Evolutionary conservation across 768 basidiomycete species (phyloP).

Genomic region (Rossbeevera mucosa): DNA sequence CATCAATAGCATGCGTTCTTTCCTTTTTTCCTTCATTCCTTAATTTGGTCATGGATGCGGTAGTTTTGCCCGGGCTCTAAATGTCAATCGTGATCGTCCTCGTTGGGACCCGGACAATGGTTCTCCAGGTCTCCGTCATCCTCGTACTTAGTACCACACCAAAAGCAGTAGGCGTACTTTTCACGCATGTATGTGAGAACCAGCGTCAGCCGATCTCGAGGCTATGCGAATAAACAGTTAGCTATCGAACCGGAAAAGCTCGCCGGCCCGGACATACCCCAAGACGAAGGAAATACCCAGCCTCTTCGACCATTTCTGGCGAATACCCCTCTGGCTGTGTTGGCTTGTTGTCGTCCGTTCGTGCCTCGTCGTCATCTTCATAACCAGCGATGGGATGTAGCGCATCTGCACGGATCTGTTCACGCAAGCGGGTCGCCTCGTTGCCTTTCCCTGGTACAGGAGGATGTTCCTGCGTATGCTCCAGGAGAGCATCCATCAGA

Average conservation of each 20-base stretch:
- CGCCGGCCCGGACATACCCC: conserved; percentile 39
- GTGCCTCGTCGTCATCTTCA: conserved; percentile 33
- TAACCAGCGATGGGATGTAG: conserved; percentile 43
- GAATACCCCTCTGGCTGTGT: conserved; percentile 37
- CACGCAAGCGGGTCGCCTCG: conserved; percentile 49
- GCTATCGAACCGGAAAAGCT: conserved; percentile 4
- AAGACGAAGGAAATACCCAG: conserved; percentile 60
- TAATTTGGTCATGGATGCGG: background rate
- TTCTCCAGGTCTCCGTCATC: conserved; percentile 52
- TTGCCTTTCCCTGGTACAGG: conserved; percentile 10
- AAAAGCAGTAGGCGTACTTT: conserved; percentile 76
- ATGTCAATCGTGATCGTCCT: conserved; percentile 75
- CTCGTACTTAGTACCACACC: conserved; percentile 79
- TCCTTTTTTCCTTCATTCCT: background rate
- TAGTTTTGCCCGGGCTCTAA: background rate
- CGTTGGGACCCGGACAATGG: conserved; percentile 70
- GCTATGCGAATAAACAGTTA: conserved; percentile 40
- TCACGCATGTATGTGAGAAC: conserved; percentile 72
- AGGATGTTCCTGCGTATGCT: conserved; percentile 31
- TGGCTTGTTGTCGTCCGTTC: conserved; percentile 14
- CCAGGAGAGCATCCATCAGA: conserved; percentile 52
- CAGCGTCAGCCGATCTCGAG: conserved; percentile 61
- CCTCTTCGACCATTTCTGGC: conserved; percentile 61
- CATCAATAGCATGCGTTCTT: conserved; percentile 24
- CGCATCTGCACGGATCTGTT: conserved; percentile 73